A percentile compares a stretch with the other conserved stretches of the same genome.
These are phyloP conservation scores for Platanthera zijinensis DNA, from an alignment of 106 monocot genomes.

Conservation along the genomic window DNA sequence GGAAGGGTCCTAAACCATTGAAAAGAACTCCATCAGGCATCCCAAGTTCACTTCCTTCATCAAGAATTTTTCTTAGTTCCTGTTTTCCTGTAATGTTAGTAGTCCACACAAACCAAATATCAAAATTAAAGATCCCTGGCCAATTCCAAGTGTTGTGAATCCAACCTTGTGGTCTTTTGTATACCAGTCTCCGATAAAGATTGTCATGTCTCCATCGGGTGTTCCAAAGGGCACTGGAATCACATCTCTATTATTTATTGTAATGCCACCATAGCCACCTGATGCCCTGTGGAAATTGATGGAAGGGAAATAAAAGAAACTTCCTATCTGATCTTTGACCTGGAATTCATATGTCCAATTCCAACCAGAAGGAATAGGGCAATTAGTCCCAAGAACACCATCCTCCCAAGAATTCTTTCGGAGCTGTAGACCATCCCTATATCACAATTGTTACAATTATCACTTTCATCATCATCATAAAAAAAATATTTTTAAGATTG, in stretches of 20 bases:
- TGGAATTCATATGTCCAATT: constrained; percentile 98
- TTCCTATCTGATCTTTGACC: constrained; percentile 98
- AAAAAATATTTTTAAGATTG: not conserved
- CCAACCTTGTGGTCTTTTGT: constrained; percentile 59
- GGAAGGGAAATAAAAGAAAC: constrained; percentile 92
- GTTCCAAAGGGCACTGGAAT: constrained; percentile 83
- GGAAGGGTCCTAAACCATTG: constrained; percentile 83
- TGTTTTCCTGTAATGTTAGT: constrained; percentile 28
- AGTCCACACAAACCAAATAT: constrained; percentile 4
- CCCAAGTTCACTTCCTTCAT: constrained; percentile 57
- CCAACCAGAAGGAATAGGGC: constrained; percentile 96
- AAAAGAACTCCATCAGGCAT: constrained; percentile 78
- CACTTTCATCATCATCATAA: constrained; percentile 4
- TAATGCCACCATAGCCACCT: constrained; percentile 92
- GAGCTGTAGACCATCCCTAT: constrained; percentile 86
- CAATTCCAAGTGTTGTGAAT: constrained; percentile 3
- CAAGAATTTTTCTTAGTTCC: constrained; percentile 59
- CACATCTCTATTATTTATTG: constrained; percentile 82
- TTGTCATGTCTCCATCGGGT: constrained; percentile 91
- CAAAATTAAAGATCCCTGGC: not conserved
- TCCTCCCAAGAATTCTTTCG: constrained; percentile 96
- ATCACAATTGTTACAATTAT: constrained; percentile 13
- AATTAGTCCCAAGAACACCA: constrained; percentile 93
- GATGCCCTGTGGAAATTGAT: constrained; percentile 75
- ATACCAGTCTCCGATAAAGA: constrained; percentile 88